Percentiles rank a stretch among this genome's conserved stretches.
Conservation (phyloP, 2,329 filamentous ascomycete species). For the Colletotrichum liaoningense region DNA sequence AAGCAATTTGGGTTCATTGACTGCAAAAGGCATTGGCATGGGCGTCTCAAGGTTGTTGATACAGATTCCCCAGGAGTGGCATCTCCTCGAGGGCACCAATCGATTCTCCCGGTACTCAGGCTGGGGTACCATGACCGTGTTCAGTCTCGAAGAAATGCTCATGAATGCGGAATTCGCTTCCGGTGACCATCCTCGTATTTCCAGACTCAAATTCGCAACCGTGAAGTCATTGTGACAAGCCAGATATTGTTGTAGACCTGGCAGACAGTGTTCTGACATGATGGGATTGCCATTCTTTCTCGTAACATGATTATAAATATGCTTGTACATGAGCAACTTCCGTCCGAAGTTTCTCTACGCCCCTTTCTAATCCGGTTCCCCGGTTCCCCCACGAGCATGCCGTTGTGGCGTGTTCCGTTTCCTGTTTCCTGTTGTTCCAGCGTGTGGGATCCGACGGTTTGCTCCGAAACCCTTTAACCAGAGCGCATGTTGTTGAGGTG, state of each 20-base stretch:
- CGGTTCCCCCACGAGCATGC: too few species aligned
- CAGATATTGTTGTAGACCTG: not conserved
- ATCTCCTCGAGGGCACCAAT: slow-evolving; percentile 26
- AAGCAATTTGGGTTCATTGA: slow-evolving; percentile 34
- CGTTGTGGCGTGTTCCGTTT: not conserved
- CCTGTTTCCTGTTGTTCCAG: not conserved
- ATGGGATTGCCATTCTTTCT: not conserved
- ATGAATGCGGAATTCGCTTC: not conserved
- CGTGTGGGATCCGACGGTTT: not conserved
- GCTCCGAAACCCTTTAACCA: not conserved
- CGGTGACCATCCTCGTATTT: not conserved
- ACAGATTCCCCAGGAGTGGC: slow-evolving; percentile 24
- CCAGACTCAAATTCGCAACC: not conserved
- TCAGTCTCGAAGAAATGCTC: slow-evolving; percentile 8
- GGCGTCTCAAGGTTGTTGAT: slow-evolving; percentile 38
- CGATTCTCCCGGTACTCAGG: slow-evolving; percentile 28
- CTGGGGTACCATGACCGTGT: slow-evolving; percentile 26
- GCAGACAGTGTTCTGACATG: too few species aligned
- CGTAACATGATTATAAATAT: slow-evolving; percentile 8
- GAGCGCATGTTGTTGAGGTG: slow-evolving; percentile 76
- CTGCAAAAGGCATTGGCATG: slow-evolving; percentile 37
- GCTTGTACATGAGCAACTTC: slow-evolving; percentile 17
- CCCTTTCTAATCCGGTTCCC: not conserved
- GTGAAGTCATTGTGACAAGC: too few species aligned
- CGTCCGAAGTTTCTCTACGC: not conserved